Conservation (phyloP, 768 basidiomycete species). For the Hemileccinum rubropunctum region DNA sequence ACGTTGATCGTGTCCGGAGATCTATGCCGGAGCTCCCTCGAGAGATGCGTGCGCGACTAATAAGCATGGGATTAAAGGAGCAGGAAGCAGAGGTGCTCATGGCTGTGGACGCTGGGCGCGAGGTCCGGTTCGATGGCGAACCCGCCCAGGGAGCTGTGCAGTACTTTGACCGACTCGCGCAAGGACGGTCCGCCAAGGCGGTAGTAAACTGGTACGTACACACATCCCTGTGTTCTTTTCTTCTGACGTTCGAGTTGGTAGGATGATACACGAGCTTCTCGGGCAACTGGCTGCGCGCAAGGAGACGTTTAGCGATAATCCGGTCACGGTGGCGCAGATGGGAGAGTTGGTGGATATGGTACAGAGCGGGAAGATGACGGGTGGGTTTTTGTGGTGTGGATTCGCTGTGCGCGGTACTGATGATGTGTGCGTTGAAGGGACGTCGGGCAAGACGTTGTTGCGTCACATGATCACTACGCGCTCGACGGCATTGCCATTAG, state of each 20-base stretch:
- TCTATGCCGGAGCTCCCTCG: conserved; percentile 77
- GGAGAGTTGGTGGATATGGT: conserved; percentile 80
- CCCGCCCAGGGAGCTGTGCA: conserved; percentile 52
- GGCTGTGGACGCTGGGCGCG: conserved; percentile 61
- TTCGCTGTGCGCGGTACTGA: neutral
- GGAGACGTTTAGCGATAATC: conserved; percentile 55
- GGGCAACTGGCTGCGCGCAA: conserved; percentile 68
- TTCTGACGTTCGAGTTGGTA: conserved; percentile 26
- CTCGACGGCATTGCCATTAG: conserved; percentile 34
- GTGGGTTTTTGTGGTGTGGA: conserved; percentile 39
- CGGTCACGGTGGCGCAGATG: conserved; percentile 61
- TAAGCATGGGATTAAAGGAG: conserved; percentile 50
- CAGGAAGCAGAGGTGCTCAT: conserved; percentile 77
- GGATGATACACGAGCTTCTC: conserved; percentile 87
- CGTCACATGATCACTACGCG: conserved; percentile 58
- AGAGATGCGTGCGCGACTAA: conserved; percentile 56
- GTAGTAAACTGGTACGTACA: conserved; percentile 76
- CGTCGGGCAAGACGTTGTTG: conserved; percentile 76
- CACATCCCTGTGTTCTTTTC: too few species aligned
- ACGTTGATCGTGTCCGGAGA: conserved; percentile 50
- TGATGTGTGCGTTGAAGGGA: conserved; percentile 42
- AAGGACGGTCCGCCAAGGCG: conserved; percentile 58
- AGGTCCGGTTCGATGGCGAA: conserved; percentile 62
- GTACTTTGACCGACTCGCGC: conserved; percentile 75
- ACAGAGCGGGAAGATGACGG: conserved; percentile 61